A percentile compares a stretch with the other conserved stretches of the same genome.
phyloP scores from a whole-genome alignment of 2,329 filamentous ascomycete species.

The Xenoacremonium recifei region DNA sequence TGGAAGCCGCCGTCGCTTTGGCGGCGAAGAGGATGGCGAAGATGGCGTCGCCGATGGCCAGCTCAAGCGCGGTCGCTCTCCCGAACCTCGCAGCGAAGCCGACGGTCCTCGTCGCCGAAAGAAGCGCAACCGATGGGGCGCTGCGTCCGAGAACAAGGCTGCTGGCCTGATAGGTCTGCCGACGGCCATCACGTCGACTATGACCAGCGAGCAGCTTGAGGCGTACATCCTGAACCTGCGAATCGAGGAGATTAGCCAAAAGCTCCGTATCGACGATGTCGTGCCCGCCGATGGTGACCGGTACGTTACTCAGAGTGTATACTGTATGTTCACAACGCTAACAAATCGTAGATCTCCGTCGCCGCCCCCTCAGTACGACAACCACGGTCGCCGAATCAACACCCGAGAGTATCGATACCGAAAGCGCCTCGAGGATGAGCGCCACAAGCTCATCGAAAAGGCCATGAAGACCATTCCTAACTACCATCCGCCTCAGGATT shows the following conservation, averaged over 20 bases:
- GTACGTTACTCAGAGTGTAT: constrained; percentile 58
- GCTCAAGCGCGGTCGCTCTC: constrained; percentile 88
- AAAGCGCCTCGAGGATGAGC: constrained; percentile 96
- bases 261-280: constrained; percentile 98
- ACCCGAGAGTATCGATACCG: constrained; percentile 98
- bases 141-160: constrained; percentile 96
- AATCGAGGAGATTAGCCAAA: constrained; percentile 99
- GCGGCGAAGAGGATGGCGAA: constrained; percentile 50
- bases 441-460: constrained; percentile 97
- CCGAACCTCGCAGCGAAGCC: constrained; percentile 65
- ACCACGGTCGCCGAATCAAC: constrained; percentile 98
- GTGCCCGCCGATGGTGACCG: constrained; percentile 94
- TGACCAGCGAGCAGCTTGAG: constrained; percentile 98
- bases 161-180: constrained; percentile 96
- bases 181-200: constrained; percentile 93
- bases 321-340: too few relatives aligned
- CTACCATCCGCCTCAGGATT: constrained; percentile 98
- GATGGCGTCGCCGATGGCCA: constrained; percentile 40
- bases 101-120: constrained; percentile 88
- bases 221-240: constrained; percentile 94
- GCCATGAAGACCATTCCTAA: constrained; percentile 99
- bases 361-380: constrained; percentile 95
- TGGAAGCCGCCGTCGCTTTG: constrained; percentile 80
- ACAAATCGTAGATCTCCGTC: constrained; percentile 74
- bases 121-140: constrained; percentile 98